phyloP scores from a whole-genome alignment of 106 monocot genomes.

The Platanthera guangdongensis region DNA sequence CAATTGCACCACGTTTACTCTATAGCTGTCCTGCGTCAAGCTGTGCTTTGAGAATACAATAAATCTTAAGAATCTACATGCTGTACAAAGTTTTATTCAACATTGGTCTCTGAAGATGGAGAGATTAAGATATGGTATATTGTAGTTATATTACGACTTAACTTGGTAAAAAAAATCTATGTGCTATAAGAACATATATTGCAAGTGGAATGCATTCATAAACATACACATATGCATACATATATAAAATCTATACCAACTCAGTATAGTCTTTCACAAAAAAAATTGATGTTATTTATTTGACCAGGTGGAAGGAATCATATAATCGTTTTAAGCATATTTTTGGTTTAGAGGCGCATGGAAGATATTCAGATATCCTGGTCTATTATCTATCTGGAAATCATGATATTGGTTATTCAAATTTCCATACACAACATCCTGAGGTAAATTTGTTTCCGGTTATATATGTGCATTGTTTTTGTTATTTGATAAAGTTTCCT shows the following conservation, averaged over 20 bases:
- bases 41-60: not conserved
- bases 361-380: slow-evolving; percentile 28
- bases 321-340: slow-evolving; percentile 65
- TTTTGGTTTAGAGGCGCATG: slow-evolving; percentile 41
- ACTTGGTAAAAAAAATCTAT: not conserved
- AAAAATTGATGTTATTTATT: slow-evolving; percentile 8
- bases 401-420: slow-evolving; percentile 83
- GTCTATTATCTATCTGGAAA: slow-evolving; percentile 82
- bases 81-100: not conserved
- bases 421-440: slow-evolving; percentile 39
- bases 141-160: not conserved
- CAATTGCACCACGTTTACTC: too few species aligned
- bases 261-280: not conserved
- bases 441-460: slow-evolving; percentile 35
- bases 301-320: slow-evolving; percentile 80
- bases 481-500: not conserved
- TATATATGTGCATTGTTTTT: not conserved
- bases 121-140: not conserved
- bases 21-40: too few species aligned
- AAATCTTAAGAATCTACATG: not conserved
- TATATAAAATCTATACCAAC: not conserved
- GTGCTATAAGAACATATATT: not conserved
- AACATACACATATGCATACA: not conserved
- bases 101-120: not conserved
- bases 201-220: not conserved